phyloP scores from a whole-genome alignment of 345 rosid genomes.

The Eucalyptus pumila region DNA sequence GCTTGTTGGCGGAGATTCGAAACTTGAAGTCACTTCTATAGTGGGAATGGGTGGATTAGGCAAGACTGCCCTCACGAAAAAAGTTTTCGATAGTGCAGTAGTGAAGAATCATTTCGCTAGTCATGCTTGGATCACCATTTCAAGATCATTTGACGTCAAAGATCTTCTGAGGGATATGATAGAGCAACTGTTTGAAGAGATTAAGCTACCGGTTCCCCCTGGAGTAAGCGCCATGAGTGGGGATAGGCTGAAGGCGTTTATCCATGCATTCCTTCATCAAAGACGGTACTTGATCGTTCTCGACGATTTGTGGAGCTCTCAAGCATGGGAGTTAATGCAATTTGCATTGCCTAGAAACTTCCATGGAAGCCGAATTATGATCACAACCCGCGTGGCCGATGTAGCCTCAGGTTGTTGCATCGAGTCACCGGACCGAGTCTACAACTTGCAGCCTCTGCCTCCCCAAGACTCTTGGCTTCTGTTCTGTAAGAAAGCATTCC shows the following conservation, averaged over 20 bases:
- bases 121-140: conserved; percentile 2
- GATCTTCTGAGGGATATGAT: neutral
- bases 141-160: neutral
- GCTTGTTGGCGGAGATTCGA: neutral
- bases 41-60: conserved; percentile 10
- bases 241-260: neutral
- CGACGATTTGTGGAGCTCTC: neutral
- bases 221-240: neutral
- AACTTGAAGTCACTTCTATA: neutral
- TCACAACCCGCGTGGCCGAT: neutral
- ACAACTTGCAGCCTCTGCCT: neutral
- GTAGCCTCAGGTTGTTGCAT: neutral
- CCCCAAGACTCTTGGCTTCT: neutral
- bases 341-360: neutral
- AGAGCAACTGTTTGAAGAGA: neutral
- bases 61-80: conserved; percentile 3
- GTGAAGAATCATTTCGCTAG: neutral
- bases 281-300: neutral
- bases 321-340: neutral
- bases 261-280: neutral
- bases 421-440: neutral
- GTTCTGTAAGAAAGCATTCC: neutral
- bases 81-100: neutral
- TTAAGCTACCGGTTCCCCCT: neutral
- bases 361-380: neutral